Evolutionary conservation across 441 rosid species (phyloP).

Genomic region (Eugenia klotzschiana): DNA sequence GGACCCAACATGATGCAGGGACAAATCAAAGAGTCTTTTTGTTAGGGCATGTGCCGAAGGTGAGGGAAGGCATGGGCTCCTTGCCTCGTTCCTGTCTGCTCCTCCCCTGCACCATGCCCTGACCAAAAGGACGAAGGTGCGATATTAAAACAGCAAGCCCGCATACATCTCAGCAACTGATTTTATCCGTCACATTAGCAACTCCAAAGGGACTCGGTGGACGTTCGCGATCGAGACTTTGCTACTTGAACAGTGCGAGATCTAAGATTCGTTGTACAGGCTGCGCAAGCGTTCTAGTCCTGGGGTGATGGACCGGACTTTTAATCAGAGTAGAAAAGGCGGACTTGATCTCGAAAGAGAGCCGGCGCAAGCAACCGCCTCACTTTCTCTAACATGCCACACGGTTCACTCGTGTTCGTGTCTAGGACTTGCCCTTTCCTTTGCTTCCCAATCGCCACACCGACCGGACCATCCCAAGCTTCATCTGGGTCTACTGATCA

Average conservation of each 20-base stretch:
- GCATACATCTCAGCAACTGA: neutral
- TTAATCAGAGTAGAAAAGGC: neutral
- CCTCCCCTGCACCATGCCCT: constrained; percentile 1
- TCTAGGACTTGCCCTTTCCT: neutral
- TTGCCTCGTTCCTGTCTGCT: constrained; percentile 15
- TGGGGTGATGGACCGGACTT: neutral
- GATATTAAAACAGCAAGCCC: neutral
- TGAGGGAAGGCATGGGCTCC: constrained; percentile 14
- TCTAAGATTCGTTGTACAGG: neutral
- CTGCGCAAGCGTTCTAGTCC: neutral
- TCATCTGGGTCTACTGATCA: neutral
- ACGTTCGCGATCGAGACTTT: neutral
- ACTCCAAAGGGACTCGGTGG: neutral
- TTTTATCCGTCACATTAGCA: neutral
- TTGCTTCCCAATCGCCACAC: neutral
- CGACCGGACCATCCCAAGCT: neutral
- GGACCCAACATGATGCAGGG: neutral
- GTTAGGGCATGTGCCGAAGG: constrained; percentile 12
- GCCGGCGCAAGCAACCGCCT: neutral
- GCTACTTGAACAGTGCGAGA: neutral
- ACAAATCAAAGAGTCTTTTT: constrained; percentile 4
- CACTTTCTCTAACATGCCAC: neutral
- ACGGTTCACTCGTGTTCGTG: neutral
- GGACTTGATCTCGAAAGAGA: neutral
- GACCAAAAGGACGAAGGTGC: neutral